Evolutionary conservation across 192 early-diverging fungal species (phyloP), one percentile per base, ranked within the genome.

Genomic region (Entophlyctis luteolus): DNA sequence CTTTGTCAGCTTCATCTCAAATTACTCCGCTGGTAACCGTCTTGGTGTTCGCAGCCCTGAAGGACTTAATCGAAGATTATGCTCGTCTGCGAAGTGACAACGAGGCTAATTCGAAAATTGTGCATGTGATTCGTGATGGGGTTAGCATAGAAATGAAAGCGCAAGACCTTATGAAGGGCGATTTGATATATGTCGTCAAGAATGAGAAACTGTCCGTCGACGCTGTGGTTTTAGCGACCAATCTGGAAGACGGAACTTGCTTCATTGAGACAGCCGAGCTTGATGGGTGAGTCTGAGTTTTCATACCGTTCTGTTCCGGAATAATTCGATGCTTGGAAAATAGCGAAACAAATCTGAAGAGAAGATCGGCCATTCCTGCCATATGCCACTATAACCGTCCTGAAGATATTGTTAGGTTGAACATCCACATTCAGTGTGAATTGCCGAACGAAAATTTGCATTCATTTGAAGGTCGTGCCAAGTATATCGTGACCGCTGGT

Each of bases 231-330:
- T 37, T 86, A 12, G 50, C 66, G 31, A 72, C 75, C 8, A 72
- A 60, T 16, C 77, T 70, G 55, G 78, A 79, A 31, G 84, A 86
- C 47, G 84, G 81, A 16, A 82, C 79, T 2, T 79, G 75, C 53
- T 86, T 82, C 52, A 72, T 86, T 34, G 84, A 86, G 62, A 86
- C 84, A 27, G 75, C 81, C 0, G 81, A 86, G 59, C 65, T 86
- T 22, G 84, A 86, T 55, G 84, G 84, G 71, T 91, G 90, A 54
- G 87, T 86, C 14, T 87, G 84, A 75, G 77, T 92, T 42, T 42
- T 42, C 8, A n/a, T 29, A 89, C 14, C 16, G n/a, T 8, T n/a
- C 39, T n/a, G 8, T 12, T n/a, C 8, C 39, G n/a, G 39, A 42
- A 42, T n/a, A 8, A 28, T 57, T 18, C 22, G 4, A 29, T 20